These are phyloP conservation scores for Sclerotinia subarctica DNA, from an alignment of 2,329 filamentous ascomycete genomes.

Conservation along the genomic window DNA sequence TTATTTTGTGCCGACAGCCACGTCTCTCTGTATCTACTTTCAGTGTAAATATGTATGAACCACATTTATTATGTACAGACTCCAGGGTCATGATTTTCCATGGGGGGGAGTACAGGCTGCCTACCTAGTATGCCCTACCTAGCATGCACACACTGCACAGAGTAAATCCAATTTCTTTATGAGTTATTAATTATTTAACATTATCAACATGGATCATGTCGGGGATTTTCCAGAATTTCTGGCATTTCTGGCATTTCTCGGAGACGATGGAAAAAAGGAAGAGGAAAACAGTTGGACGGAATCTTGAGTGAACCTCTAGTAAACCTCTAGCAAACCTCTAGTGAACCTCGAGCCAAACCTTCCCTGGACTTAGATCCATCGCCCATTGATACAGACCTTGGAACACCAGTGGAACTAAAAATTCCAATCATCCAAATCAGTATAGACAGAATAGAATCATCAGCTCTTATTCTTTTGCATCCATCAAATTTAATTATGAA, in stretches of 20 bases:
- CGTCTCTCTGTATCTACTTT: neutral
- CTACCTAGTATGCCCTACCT: too few species aligned
- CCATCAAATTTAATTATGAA: neutral
- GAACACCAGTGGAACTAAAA: neutral
- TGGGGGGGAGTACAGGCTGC: neutral
- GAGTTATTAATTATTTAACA: neutral
- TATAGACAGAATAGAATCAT: slow-evolving; percentile 5
- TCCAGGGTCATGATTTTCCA: slow-evolving; percentile 1
- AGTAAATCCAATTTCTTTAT: slow-evolving; percentile 4
- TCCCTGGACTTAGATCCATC: neutral
- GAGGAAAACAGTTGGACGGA: too few species aligned
- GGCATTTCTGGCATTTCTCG: neutral
- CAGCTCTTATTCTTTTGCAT: neutral
- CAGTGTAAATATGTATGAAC: neutral
- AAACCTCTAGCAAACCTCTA: neutral
- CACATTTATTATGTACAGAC: neutral
- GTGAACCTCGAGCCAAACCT: neutral
- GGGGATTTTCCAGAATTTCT: slow-evolving; percentile 2
- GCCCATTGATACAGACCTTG: neutral
- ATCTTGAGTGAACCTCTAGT: neutral
- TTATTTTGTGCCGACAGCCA: neutral
- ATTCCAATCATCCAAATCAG: neutral
- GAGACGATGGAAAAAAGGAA: neutral
- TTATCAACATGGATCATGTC: neutral
- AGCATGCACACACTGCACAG: too few species aligned